Evolutionary conservation across 2,329 filamentous ascomycete species (phyloP), one percentile per base, ranked within the genome.

Genomic region (Blastomyces silverae): DNA sequence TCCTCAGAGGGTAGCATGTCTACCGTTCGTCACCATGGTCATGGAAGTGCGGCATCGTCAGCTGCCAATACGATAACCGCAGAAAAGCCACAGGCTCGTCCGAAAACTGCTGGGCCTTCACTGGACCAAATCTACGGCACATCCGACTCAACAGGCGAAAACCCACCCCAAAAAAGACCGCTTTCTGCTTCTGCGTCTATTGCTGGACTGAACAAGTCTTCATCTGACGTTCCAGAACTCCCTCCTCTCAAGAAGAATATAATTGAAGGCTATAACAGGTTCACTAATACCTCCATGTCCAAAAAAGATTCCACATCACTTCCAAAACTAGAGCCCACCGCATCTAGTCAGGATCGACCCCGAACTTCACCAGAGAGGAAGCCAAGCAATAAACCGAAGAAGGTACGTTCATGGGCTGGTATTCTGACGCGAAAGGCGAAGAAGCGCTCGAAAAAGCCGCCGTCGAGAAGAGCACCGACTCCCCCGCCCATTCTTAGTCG

Each of bases 1-100:
- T 96, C 91, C 1, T 92, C 87, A 25, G 91, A 94, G 73, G 92
- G 88, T 72, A 94, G 89, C 2, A 79, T 86, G 63, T 82, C 82
- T 1, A 91, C 90, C 0, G 83, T 87, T 22, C 84, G 86, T 5
- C 90, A 93, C 74, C 90, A 88, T 53, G 80, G 90, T 4, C 90
- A 89, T 61, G 74, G 82, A 13, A 83, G 82, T 15, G 82, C 81
- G 13, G 74, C 76, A 11, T 75, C 78, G 20, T 70, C 76, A 22
- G 68, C 68, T n/a, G 68, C 65, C 31, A 56, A 66, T 4, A 68
- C 42, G 39, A 46, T 62, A 62, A 56, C 68, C 62, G 42, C 50
- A 44, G 62, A 69, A n/a, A 66, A 68, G 37, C 70, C 68, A 39
- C 69, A 71, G 1, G 69, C 73, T 55, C 72, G 79, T 62, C 79